A percentile compares a stretch with the other conserved stretches of the same genome.
Evolutionary conservation across 176 grass and related monocot genomes (phyloP).

Genomic region (Aegilops umbellulata): DNA sequence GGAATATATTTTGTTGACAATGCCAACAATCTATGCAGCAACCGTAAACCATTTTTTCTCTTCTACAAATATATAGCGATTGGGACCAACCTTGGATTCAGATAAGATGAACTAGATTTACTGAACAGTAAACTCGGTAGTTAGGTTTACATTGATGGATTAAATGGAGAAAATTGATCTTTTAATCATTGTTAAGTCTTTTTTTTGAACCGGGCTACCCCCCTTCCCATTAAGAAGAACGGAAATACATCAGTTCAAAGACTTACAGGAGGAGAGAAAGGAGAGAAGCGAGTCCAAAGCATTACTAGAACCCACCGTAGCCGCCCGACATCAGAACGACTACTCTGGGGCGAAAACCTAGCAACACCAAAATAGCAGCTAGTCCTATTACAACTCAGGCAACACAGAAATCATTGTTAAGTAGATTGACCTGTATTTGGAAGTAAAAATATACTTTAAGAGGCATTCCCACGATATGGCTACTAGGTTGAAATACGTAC

Average conservation of each 20-base stretch:
- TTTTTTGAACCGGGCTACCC: no score
- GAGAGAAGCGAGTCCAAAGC: no score
- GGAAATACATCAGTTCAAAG: no score
- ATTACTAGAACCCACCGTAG: no score
- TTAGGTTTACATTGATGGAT: not conserved
- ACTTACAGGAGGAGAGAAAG: no score
- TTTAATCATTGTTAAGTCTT: not conserved
- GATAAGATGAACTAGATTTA: constrained; percentile 24
- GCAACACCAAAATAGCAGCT: no score
- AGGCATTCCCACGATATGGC: not conserved
- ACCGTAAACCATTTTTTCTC: constrained; percentile 10
- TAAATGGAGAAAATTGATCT: not conserved
- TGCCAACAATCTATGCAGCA: not conserved
- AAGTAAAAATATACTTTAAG: not conserved
- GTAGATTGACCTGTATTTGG: not conserved
- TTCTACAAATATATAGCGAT: not conserved
- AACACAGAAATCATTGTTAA: not conserved
- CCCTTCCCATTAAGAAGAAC: no score
- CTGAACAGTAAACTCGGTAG: not conserved
- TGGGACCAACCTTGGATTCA: not conserved
- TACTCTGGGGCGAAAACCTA: no score
- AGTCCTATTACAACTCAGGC: no score
- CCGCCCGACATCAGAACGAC: no score
- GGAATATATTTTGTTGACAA: not conserved
- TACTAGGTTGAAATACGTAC: constrained; percentile 17